These are phyloP conservation scores for Tillandsia fasciculata DNA, from an alignment of 176 grass and related monocot genomes.

Conservation along the genomic window DNA sequence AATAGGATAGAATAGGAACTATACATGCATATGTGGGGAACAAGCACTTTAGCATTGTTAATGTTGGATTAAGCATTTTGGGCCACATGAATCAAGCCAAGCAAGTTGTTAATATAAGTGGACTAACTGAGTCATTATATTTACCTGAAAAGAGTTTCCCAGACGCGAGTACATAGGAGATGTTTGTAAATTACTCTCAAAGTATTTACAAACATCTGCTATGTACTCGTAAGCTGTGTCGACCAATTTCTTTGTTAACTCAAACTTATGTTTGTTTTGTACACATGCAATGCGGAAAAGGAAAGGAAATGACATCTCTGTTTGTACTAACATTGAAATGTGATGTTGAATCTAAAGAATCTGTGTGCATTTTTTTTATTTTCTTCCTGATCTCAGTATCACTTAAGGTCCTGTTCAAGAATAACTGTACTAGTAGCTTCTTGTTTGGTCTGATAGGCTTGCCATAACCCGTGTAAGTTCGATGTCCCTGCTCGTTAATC, in stretches of 20 bases:
- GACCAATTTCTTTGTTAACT: not conserved
- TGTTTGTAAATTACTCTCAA: not conserved
- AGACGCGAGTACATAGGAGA: not conserved
- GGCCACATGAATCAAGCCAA: too few relatives aligned
- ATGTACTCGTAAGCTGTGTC: not conserved
- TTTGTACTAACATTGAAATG: not conserved
- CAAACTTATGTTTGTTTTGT: not conserved
- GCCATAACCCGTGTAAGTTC: slow-evolving; percentile 27
- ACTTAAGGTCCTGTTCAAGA: slow-evolving; percentile 6
- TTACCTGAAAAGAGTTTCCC: too few relatives aligned
- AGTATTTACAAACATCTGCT: not conserved
- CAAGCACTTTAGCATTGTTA: too few relatives aligned
- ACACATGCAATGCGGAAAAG: not conserved
- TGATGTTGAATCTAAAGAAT: not conserved
- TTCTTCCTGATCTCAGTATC: slow-evolving; percentile 9
- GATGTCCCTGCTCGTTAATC: slow-evolving; percentile 21
- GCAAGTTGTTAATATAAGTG: too few relatives aligned
- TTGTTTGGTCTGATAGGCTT: slow-evolving; percentile 42
- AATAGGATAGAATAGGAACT: too few relatives aligned
- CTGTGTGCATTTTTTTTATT: slow-evolving; percentile 22
- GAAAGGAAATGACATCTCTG: slow-evolving; percentile 1
- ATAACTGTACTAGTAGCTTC: slow-evolving; percentile 23
- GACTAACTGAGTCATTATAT: too few relatives aligned
- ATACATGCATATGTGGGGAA: too few relatives aligned
- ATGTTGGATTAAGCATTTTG: too few relatives aligned